These are phyloP conservation scores for Aphanomyces invadans DNA, from an alignment of 352 stramenopile genomes.

Conservation along the genomic window DNA sequence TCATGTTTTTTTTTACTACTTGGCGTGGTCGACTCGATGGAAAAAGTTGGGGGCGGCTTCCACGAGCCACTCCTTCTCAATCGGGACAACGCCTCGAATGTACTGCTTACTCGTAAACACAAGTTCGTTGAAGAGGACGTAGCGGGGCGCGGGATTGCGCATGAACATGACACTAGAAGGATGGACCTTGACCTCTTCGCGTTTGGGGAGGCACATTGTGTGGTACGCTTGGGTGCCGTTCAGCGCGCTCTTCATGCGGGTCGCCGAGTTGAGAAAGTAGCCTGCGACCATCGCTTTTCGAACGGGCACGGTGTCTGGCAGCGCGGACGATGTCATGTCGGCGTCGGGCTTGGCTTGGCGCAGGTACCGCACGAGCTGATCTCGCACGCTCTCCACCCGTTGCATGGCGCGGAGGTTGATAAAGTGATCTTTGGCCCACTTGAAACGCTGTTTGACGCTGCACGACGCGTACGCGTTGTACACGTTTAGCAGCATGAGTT, in stretches of 20 bases:
- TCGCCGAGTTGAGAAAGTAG: slow-evolving; percentile 86
- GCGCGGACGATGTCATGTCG: slow-evolving; percentile 42
- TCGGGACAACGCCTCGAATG: slow-evolving; percentile 78
- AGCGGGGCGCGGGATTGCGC: slow-evolving; percentile 80
- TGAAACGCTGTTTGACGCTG: slow-evolving; percentile 66
- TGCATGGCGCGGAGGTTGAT: slow-evolving; percentile 79
- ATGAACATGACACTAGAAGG: slow-evolving; percentile 84
- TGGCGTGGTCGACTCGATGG: slow-evolving; percentile 17
- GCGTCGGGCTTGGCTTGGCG: slow-evolving; percentile 47
- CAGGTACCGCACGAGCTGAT: slow-evolving; percentile 62
- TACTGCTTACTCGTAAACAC: slow-evolving; percentile 90
- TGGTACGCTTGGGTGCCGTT: slow-evolving; percentile 78
- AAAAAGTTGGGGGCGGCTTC: slow-evolving; percentile 81
- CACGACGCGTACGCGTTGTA: slow-evolving; percentile 71
- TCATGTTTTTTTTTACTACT: background rate
- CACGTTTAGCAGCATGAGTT: slow-evolving; percentile 78
- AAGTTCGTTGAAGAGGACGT: slow-evolving; percentile 84
- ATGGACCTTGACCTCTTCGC: slow-evolving; percentile 83
- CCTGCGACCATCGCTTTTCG: slow-evolving; percentile 80
- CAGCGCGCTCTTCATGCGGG: slow-evolving; percentile 70
- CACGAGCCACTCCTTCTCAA: slow-evolving; percentile 85
- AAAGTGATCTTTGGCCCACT: slow-evolving; percentile 83
- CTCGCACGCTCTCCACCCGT: slow-evolving; percentile 72
- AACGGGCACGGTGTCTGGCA: slow-evolving; percentile 75
- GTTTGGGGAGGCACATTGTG: slow-evolving; percentile 67